Conservation (phyloP, 2,329 filamentous ascomycete genomes). For the Stachybotrys echinatus region DNA sequence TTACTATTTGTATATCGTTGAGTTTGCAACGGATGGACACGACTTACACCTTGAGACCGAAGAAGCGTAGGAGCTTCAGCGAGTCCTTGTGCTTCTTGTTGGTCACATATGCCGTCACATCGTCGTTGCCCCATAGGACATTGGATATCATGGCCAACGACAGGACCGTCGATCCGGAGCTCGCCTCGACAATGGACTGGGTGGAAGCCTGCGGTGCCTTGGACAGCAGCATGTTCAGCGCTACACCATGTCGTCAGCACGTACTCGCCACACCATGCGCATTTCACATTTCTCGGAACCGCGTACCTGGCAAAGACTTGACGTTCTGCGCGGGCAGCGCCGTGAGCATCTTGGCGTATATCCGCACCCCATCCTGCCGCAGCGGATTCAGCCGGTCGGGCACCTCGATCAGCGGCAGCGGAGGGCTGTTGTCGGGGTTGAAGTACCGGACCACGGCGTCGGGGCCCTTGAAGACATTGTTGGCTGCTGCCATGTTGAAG, state of each 20-base stretch:
- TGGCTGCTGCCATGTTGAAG: no score
- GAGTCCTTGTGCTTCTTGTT: conserved; percentile 37
- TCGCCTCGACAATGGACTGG: conserved; percentile 52
- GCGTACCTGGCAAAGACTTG: conserved; percentile 53
- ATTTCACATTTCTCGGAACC: not conserved
- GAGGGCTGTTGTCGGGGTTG: conserved; percentile 51
- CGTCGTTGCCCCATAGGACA: conserved; percentile 30
- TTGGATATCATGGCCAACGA: conserved; percentile 42
- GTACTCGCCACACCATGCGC: conserved; percentile 8
- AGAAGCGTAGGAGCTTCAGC: conserved; percentile 25
- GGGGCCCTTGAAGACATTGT: conserved; percentile 53
- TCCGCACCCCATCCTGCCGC: conserved; percentile 50
- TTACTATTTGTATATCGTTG: conserved; percentile 30
- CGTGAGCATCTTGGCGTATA: conserved; percentile 63
- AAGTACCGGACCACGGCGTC: conserved; percentile 54
- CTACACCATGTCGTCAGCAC: conserved; percentile 8
- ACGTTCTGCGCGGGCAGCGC: conserved; percentile 61
- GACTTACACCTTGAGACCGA: conserved; percentile 25
- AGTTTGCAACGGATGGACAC: no score
- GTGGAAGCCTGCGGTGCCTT: conserved; percentile 35
- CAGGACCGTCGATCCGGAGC: conserved; percentile 57
- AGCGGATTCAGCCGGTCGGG: conserved; percentile 53
- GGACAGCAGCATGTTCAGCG: conserved; percentile 41
- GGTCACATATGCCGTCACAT: conserved; percentile 38
- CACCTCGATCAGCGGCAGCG: conserved; percentile 57